Conservation (phyloP, 1,139 yeast genomes). For the Suhomyces guaymorum region DNA sequence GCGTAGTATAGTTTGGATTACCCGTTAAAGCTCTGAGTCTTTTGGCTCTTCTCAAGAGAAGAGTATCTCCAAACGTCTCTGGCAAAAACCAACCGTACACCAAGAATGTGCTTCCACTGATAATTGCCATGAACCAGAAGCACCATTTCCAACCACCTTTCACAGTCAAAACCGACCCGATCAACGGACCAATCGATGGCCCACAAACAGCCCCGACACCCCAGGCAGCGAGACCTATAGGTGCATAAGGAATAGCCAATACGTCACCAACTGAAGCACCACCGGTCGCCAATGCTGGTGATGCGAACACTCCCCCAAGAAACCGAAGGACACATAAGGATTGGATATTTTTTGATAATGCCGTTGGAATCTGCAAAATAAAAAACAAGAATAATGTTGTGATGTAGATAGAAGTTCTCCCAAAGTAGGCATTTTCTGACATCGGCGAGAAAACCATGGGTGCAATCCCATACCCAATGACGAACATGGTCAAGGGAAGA, state of each 20-base stretch:
- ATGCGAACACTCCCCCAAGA: constrained; percentile 35
- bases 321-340: constrained; percentile 34
- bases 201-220: constrained; percentile 37
- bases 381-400: constrained; percentile 29
- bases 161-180: constrained; percentile 33
- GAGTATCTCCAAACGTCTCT: constrained; percentile 34
- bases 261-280: constrained; percentile 38
- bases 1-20: constrained; percentile 29
- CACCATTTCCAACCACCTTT: constrained; percentile 40
- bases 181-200: constrained; percentile 38
- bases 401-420: constrained; percentile 47
- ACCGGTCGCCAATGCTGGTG: constrained; percentile 39
- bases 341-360: constrained; percentile 31
- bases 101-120: constrained; percentile 30
- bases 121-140: constrained; percentile 38
- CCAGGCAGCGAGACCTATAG: constrained; percentile 37
- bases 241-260: constrained; percentile 25
- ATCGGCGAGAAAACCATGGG: constrained; percentile 42
- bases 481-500: constrained; percentile 37
- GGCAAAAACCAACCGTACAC: constrained; percentile 31
- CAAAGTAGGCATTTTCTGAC: constrained; percentile 46
- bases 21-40: constrained; percentile 37
- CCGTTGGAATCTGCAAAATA: constrained; percentile 34
- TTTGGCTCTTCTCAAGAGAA: constrained; percentile 35
- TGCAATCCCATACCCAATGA: constrained; percentile 41